These are phyloP conservation scores for Saccharomyces kudriavzevii DNA, from an alignment of 805 yeast genomes.

Conservation along the genomic window DNA sequence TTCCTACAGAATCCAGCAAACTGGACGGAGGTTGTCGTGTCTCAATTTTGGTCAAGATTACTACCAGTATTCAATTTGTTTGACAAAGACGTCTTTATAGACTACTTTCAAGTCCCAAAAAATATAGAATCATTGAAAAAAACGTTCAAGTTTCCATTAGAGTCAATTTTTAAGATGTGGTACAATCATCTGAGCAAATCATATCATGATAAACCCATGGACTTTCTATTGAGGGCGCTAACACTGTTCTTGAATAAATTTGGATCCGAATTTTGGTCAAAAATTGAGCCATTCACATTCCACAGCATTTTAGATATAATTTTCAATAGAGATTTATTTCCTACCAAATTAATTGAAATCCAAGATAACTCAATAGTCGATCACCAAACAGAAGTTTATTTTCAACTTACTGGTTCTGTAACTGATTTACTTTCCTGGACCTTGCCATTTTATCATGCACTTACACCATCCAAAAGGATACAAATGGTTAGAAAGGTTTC, in stretches of 20 bases:
- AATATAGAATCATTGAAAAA: conserved; percentile 25
- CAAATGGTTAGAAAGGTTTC: conserved; percentile 47
- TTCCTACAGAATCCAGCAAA: conserved; percentile 45
- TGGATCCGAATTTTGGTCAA: conserved; percentile 45
- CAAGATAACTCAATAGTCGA: conserved; percentile 23
- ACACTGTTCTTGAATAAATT: conserved; percentile 37
- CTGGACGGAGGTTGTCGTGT: conserved; percentile 33
- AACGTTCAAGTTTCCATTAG: conserved; percentile 24
- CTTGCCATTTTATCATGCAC: conserved; percentile 35
- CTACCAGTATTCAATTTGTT: conserved; percentile 25
- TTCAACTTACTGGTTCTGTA: conserved; percentile 27
- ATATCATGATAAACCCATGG: conserved; percentile 35
- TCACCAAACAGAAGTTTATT: conserved; percentile 25
- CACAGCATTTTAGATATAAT: conserved; percentile 53
- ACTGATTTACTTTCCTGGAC: conserved; percentile 53
- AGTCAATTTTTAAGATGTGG: conserved; percentile 29
- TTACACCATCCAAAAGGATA: conserved; percentile 42
- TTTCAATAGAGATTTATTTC: conserved; percentile 45
- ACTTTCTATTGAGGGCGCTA: conserved; percentile 48
- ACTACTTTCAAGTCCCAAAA: conserved; percentile 25
- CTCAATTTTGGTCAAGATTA: conserved; percentile 29
- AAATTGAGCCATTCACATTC: conserved; percentile 45
- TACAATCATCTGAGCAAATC: conserved; percentile 23
- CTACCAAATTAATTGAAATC: conserved; percentile 29
- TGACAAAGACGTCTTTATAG: conserved; percentile 18